Evolutionary conservation across 768 basidiomycete species (phyloP).

Genomic region (Serpula lacrymans): DNA sequence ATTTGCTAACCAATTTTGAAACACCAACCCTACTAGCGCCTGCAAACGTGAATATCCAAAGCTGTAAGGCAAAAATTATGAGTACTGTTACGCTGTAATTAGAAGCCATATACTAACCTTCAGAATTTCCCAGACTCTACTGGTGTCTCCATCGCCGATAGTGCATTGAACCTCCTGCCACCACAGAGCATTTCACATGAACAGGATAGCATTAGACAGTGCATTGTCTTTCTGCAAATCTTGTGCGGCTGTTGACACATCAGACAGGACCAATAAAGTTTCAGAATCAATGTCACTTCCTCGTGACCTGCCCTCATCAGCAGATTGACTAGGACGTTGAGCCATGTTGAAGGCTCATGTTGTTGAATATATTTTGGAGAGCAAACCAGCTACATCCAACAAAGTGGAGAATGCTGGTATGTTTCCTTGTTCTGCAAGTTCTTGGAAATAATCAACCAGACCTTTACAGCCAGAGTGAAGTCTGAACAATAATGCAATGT

Average conservation of each 20-base stretch:
- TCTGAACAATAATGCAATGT: too few relatives aligned
- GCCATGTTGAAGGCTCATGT: neutral
- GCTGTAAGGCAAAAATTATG: too few relatives aligned
- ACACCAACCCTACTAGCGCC: conserved; percentile 19
- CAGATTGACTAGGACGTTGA: neutral
- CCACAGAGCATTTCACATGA: conserved; percentile 18
- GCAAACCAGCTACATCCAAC: neutral
- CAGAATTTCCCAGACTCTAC: conserved; percentile 21
- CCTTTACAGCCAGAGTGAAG: too few relatives aligned
- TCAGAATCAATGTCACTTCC: too few relatives aligned
- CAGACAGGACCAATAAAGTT: neutral
- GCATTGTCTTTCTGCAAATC: neutral
- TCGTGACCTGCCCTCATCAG: too few relatives aligned
- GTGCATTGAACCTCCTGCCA: conserved; percentile 23
- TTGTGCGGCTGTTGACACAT: neutral
- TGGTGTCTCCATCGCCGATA: conserved; percentile 20
- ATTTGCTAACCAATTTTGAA: conserved; percentile 29
- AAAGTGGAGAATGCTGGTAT: neutral
- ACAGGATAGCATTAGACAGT: conserved; percentile 17
- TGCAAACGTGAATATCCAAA: conserved; percentile 21
- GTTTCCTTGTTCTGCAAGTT: neutral
- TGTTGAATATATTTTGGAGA: neutral
- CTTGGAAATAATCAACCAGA: neutral
- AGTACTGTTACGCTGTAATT: too few relatives aligned
- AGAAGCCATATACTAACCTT: too few relatives aligned